phyloP scores from a whole-genome alignment of 768 basidiomycete genomes.

The Termitomyces eurrhizus region DNA sequence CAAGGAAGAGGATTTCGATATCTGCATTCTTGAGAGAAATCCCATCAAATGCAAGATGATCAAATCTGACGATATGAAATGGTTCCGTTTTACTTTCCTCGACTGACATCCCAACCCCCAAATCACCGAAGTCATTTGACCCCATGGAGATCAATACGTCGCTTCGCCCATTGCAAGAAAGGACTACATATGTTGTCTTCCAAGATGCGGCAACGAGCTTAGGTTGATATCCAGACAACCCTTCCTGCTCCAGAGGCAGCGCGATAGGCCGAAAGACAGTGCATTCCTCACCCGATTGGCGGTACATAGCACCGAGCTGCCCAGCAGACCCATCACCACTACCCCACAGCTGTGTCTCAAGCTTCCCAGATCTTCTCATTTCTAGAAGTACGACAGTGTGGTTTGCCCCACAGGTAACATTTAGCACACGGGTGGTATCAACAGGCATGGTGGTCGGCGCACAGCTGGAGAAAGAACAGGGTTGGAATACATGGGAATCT shows the following conservation, averaged over 20 bases:
- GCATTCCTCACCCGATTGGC: conserved; percentile 15
- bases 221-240: conserved; percentile 38
- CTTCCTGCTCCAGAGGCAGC: conserved; percentile 31
- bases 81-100: conserved; percentile 17
- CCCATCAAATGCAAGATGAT: conserved; percentile 29
- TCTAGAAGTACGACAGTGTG: conserved; percentile 73
- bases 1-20: conserved; percentile 38
- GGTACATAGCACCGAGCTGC: conserved; percentile 59
- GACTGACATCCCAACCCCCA: conserved; percentile 48
- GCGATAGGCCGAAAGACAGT: conserved; percentile 47
- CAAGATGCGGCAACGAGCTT: conserved; percentile 64
- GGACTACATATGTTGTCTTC: conserved; percentile 79
- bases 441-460: conserved; percentile 27
- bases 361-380: conserved; percentile 15
- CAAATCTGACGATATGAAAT: conserved; percentile 41
- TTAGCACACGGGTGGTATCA: conserved; percentile 31
- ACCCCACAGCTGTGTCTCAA: conserved; percentile 55
- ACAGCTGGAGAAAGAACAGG: conserved; percentile 34
- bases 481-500: conserved; percentile 39
- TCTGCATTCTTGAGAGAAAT: conserved; percentile 18
- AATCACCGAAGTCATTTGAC: conserved; percentile 78
- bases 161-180: conserved; percentile 35
- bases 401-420: conserved; percentile 70
- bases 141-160: conserved; percentile 78
- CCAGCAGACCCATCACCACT: conserved; percentile 69